Evolutionary conservation across 345 rosid genomes (phyloP).

Genomic region (Citrus maxima): DNA sequence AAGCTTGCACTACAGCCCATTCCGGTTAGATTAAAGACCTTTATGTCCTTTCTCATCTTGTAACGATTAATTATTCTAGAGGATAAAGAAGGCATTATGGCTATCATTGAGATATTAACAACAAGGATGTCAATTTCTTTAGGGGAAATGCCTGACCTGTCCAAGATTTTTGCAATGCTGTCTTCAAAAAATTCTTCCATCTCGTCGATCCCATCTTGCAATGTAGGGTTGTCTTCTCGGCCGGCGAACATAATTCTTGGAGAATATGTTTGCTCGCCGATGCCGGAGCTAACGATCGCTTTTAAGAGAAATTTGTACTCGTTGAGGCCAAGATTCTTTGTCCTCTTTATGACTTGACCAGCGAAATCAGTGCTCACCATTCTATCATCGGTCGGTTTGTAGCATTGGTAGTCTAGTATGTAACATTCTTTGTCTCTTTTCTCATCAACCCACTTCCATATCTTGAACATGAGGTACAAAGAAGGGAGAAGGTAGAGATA

Average conservation of each 20-base stretch:
- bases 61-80: constrained; percentile 66
- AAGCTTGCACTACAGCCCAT: constrained; percentile 97
- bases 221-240: constrained; percentile 52
- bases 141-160: constrained; percentile 61
- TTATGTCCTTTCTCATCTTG: constrained; percentile 73
- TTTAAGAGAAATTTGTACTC: constrained; percentile 65
- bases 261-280: constrained; percentile 69
- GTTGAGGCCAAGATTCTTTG: constrained; percentile 45
- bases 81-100: constrained; percentile 58
- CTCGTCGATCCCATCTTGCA: constrained; percentile 61
- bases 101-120: constrained; percentile 76
- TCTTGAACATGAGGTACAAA: constrained; percentile 28
- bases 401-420: constrained; percentile 57
- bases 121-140: constrained; percentile 68
- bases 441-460: constrained; percentile 39
- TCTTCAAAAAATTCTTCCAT: constrained; percentile 83
- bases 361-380: constrained; percentile 43
- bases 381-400: constrained; percentile 61
- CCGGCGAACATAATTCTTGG: constrained; percentile 58
- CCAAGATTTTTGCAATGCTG: constrained; percentile 54
- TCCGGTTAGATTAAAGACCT: constrained; percentile 65
- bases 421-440: constrained; percentile 52
- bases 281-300: constrained; percentile 66
- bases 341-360: constrained; percentile 45
- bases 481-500: constrained; percentile 31